These are phyloP conservation scores for Limnanthes douglasii DNA, from an alignment of 345 rosid species.

Conservation along the genomic window DNA sequence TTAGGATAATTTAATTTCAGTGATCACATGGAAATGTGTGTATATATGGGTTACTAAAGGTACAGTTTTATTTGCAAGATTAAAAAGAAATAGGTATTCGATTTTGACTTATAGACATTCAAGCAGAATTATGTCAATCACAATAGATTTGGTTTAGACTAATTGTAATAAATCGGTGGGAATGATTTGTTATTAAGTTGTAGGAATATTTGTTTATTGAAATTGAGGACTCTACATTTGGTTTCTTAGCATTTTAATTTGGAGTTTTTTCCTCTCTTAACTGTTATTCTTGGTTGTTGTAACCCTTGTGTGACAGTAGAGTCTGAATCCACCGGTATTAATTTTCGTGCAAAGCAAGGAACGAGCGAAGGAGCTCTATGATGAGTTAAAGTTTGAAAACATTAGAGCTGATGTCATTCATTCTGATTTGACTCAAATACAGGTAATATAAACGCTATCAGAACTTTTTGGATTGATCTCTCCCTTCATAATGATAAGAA, in stretches of 20 bases:
- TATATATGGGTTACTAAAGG: slow-evolving; percentile 2
- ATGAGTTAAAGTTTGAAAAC: slow-evolving; percentile 58
- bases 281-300: slow-evolving; percentile 7
- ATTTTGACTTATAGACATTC: too few species aligned
- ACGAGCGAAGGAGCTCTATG: slow-evolving; percentile 76
- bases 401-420: slow-evolving; percentile 74
- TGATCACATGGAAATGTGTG: background rate
- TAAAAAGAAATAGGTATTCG: too few species aligned
- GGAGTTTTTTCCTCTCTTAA: slow-evolving; percentile 12
- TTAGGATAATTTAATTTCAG: too few species aligned
- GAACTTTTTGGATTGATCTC: slow-evolving; percentile 1
- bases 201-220: too few species aligned
- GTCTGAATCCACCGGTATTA: slow-evolving; percentile 84
- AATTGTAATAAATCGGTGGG: too few species aligned
- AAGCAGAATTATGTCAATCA: too few species aligned
- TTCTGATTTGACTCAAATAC: slow-evolving; percentile 54
- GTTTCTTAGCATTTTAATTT: background rate
- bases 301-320: slow-evolving; percentile 36
- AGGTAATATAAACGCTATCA: slow-evolving; percentile 31
- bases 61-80: slow-evolving; percentile 1
- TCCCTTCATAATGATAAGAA: background rate
- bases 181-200: too few species aligned
- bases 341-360: slow-evolving; percentile 88
- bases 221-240: too few species aligned
- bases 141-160: too few species aligned